These are phyloP conservation scores for Camellia oleifera DNA, from an alignment of 179 eudicot species.

Conservation along the genomic window DNA sequence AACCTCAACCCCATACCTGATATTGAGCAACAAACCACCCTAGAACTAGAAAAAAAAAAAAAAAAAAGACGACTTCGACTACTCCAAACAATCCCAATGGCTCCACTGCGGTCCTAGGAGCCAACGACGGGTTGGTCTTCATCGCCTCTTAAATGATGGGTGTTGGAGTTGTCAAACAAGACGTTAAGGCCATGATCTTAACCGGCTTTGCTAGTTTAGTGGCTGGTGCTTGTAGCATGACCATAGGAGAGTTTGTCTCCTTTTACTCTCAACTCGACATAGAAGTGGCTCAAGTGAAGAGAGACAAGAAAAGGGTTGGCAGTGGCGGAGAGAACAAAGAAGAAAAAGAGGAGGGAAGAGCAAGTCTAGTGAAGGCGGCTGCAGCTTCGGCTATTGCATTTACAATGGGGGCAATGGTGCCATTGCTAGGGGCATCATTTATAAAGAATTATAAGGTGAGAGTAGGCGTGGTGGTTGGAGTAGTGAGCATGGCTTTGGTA, in stretches of 20 bases:
- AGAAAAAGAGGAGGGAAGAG: constrained; percentile 6
- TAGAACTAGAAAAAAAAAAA: constrained; percentile 1
- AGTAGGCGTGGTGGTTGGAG: constrained; percentile 14
- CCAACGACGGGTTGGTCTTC: constrained; percentile 27
- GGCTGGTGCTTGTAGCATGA: constrained; percentile 34
- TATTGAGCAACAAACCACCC: constrained; percentile 7
- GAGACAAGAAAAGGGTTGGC: constrained; percentile 13
- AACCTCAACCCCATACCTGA: background rate
- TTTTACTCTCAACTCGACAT: constrained; percentile 27
- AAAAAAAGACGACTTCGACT: constrained; percentile 10
- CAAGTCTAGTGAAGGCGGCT: constrained; percentile 20
- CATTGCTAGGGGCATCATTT: constrained; percentile 24
- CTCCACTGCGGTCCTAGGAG: constrained; percentile 26
- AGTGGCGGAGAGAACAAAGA: background rate
- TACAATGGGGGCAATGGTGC: constrained; percentile 24
- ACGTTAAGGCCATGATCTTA: constrained; percentile 24
- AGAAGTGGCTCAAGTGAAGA: constrained; percentile 24
- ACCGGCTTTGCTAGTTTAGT: constrained; percentile 28
- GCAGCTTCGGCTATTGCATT: constrained; percentile 28
- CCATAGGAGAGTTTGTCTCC: constrained; percentile 24
- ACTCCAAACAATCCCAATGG: constrained; percentile 29
- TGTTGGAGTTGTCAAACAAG: constrained; percentile 28
- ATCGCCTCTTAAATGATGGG: constrained; percentile 27
- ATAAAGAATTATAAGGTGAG: constrained; percentile 21
- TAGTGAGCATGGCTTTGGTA: constrained; percentile 22